Conservation (phyloP, 2,329 filamentous ascomycete genomes). For the Arachnopeziza araneosa region DNA sequence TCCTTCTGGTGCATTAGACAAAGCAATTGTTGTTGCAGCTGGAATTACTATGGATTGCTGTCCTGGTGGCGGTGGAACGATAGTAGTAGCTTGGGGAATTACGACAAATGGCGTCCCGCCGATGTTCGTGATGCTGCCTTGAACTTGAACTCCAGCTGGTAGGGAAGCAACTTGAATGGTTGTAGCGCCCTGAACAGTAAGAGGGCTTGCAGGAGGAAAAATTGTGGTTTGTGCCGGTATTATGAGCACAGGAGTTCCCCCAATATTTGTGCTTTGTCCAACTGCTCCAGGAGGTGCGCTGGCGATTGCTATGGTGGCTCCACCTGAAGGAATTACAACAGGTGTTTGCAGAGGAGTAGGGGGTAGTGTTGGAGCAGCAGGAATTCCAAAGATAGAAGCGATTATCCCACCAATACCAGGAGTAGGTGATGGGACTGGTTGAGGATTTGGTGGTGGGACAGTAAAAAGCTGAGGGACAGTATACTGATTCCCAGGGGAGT, state of each 20-base stretch:
- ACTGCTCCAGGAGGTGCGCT: conserved; percentile 5
- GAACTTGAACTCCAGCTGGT: no score
- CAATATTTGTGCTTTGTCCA: conserved; percentile 1
- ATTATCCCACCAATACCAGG: background rate
- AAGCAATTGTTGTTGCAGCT: conserved; percentile 10
- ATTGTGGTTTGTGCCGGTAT: conserved; percentile 5
- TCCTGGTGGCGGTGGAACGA: conserved; percentile 7
- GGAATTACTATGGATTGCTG: conserved; percentile 6
- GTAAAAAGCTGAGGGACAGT: no score
- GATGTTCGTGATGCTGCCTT: conserved; percentile 2
- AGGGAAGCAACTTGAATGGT: background rate
- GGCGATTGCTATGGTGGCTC: conserved; percentile 2
- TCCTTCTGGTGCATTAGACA: conserved; percentile 8
- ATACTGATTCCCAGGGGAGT: no score
- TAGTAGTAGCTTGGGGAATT: conserved; percentile 5
- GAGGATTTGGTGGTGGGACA: no score
- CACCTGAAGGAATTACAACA: conserved; percentile 4
- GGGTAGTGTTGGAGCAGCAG: background rate
- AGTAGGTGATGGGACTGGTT: background rate
- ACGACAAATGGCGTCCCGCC: conserved; percentile 7
- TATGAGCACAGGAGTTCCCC: conserved; percentile 5
- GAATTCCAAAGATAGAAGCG: background rate
- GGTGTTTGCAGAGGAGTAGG: background rate
- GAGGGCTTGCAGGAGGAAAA: background rate
- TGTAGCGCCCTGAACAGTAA: background rate